Conservation (phyloP, 768 basidiomycete genomes). For the Hydnum rufescens region DNA sequence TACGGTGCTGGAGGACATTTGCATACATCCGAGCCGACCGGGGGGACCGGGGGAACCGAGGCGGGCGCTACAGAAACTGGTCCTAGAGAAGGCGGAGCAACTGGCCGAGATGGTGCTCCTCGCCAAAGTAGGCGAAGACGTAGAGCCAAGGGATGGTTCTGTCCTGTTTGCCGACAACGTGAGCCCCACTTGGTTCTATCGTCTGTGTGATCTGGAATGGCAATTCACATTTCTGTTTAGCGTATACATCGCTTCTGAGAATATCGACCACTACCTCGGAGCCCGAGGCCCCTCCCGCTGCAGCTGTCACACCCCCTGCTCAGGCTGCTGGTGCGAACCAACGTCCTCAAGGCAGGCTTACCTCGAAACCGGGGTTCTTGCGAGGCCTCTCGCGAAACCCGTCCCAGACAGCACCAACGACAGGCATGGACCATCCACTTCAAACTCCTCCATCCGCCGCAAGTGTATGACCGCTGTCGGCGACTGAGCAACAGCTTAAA, state of each 20-base stretch:
- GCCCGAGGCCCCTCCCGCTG: neutral
- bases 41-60: constrained; percentile 16
- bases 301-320: neutral
- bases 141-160: constrained; percentile 95
- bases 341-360: neutral
- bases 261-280: constrained; percentile 49
- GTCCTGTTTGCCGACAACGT: constrained; percentile 92
- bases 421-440: too few relatives aligned
- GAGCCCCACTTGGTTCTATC: constrained; percentile 18
- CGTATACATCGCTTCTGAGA: constrained; percentile 73
- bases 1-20: constrained; percentile 87
- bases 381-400: neutral
- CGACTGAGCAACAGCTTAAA: too few relatives aligned
- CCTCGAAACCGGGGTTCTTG: neutral
- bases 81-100: constrained; percentile 8
- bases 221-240: constrained; percentile 20
- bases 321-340: neutral
- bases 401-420: neutral
- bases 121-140: constrained; percentile 51
- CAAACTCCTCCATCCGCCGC: too few relatives aligned
- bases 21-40: constrained; percentile 41
- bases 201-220: neutral
- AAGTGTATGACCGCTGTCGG: too few relatives aligned
- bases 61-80: constrained; percentile 1
- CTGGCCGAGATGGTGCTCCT: constrained; percentile 16